Evolutionary conservation across 495 filamentous ascomycete genomes (phyloP).

Genomic region (Xylaria intraflava): DNA sequence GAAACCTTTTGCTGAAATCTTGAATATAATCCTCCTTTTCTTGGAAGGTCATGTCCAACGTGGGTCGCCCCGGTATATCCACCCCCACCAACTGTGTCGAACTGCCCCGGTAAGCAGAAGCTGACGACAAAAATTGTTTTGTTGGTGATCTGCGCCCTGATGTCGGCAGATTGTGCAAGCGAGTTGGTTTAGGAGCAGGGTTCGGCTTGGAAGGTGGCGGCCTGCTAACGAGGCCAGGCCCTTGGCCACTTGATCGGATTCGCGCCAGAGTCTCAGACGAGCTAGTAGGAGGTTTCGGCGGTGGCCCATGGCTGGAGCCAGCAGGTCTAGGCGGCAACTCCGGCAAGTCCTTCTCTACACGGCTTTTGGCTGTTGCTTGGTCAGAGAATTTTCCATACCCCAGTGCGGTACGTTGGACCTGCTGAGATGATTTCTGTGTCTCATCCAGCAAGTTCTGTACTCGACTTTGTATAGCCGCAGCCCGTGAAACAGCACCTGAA

Average conservation of each 20-base stretch:
- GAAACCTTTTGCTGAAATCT: slow-evolving; percentile 75
- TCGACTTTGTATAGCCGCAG: slow-evolving; percentile 80
- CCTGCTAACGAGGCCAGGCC: slow-evolving; percentile 16
- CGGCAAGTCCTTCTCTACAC: slow-evolving; percentile 20
- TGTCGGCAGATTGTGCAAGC: slow-evolving; percentile 44
- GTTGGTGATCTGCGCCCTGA: slow-evolving; percentile 31
- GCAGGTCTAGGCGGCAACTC: slow-evolving; percentile 17
- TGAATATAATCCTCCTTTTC: slow-evolving; percentile 49
- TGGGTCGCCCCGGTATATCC: slow-evolving; percentile 36
- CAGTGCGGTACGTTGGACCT: slow-evolving; percentile 64
- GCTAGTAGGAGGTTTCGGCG: slow-evolving; percentile 16
- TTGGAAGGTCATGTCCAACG: slow-evolving; percentile 39
- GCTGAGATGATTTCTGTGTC: slow-evolving; percentile 50
- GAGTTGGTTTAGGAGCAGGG: slow-evolving; percentile 47
- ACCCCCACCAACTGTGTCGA: slow-evolving; percentile 34
- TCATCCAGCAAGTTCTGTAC: slow-evolving; percentile 84
- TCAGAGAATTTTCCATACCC: slow-evolving; percentile 86
- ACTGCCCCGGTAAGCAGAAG: slow-evolving; percentile 9
- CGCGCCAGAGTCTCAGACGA: slow-evolving; percentile 15
- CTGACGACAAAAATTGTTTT: slow-evolving; percentile 17
- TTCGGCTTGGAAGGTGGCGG: slow-evolving; percentile 24
- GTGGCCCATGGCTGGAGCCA: slow-evolving; percentile 11
- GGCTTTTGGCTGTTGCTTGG: slow-evolving; percentile 17
- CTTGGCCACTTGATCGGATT: slow-evolving; percentile 14
- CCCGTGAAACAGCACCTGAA: slow-evolving; percentile 56